Evolutionary conservation across 495 filamentous ascomycete species (phyloP), one percentile per base, ranked within the genome.

Genomic region (Talaromyces trachyspermus): DNA sequence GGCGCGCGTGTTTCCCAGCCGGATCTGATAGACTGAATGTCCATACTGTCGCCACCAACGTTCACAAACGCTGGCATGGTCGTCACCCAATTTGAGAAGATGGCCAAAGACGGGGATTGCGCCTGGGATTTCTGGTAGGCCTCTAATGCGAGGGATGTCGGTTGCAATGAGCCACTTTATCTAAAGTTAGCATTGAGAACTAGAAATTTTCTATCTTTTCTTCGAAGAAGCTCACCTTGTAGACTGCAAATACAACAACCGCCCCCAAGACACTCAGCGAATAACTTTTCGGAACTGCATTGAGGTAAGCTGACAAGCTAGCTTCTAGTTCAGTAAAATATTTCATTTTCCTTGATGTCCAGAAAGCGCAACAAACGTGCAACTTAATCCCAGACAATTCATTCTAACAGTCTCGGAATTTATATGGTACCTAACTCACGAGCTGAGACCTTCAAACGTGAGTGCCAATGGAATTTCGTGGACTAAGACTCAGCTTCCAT

Each of bases 21-120:
- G 61, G 37, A 80, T 74, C 50, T 80, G 77, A 49, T 74, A 80
- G 36, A 77, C 69, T 12, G 74, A 69, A n/a, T 68, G 51, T 5
- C 63, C 56, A 54, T 77, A 75, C 50, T 77, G 51, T 1, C 68
- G 61, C 71, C 69, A 75, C 75, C 75, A 79, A 39, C 59, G 53
- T 44, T 77, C 73, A 24, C 70, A 77, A 1, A 71, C 62, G 0
- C 59, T 74, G 10, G 77, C 76, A 55, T 81, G 76, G 40, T 79
- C 72, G 3, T 73, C 72, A 8, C 77, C 76, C 6, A 79, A 70
- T 30, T 68, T 55, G n/a, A 75, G 61, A 0, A 81, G 65, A 57
- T 80, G 73, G 1, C 76, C 75, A 32, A 71, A 62, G 25, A 78
- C 54, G 1, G 75, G 75, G 5, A 72, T 40, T 5, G 69, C 67